Evolutionary conservation across 495 filamentous ascomycete genomes (phyloP).

Genomic region (Hypoxylon lenormandii): DNA sequence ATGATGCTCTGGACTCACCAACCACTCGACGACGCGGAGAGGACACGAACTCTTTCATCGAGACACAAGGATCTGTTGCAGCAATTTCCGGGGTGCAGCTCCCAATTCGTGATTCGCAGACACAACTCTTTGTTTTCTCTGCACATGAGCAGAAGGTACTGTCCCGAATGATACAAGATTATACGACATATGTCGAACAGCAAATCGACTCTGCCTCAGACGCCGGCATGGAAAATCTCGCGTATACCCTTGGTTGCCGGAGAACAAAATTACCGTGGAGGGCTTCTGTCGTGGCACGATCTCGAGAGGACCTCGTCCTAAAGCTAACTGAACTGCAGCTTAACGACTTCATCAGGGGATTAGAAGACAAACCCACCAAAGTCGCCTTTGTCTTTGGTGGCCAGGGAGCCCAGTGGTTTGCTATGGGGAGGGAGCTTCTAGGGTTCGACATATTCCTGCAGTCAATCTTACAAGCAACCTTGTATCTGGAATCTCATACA

Average conservation of each 20-base stretch:
- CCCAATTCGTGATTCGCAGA: constrained; percentile 17
- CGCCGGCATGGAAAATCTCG: constrained; percentile 38
- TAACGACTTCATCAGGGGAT: constrained; percentile 16
- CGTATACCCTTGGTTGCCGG: constrained; percentile 46
- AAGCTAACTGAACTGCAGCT: constrained; percentile 6
- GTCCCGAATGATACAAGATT: constrained; percentile 29
- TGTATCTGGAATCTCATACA: constrained; percentile 23
- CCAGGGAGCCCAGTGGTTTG: constrained; percentile 56
- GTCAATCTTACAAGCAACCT: constrained; percentile 39
- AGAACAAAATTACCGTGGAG: constrained; percentile 45
- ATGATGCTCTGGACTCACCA: neutral
- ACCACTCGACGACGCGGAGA: neutral
- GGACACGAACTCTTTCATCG: neutral
- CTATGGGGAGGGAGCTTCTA: constrained; percentile 60
- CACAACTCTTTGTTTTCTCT: constrained; percentile 46
- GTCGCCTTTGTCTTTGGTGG: constrained; percentile 43
- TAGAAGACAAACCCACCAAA: constrained; percentile 16
- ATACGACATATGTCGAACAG: constrained; percentile 26
- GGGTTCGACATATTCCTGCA: constrained; percentile 37
- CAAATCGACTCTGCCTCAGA: neutral
- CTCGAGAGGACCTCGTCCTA: constrained; percentile 25
- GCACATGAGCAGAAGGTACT: constrained; percentile 46
- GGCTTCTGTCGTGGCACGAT: constrained; percentile 37
- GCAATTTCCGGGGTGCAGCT: neutral
- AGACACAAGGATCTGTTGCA: neutral